A percentile compares a stretch with the other conserved stretches of the same genome.
Conservation (phyloP, 2,329 filamentous ascomycete genomes). For the Penicillium sp. region DNA sequence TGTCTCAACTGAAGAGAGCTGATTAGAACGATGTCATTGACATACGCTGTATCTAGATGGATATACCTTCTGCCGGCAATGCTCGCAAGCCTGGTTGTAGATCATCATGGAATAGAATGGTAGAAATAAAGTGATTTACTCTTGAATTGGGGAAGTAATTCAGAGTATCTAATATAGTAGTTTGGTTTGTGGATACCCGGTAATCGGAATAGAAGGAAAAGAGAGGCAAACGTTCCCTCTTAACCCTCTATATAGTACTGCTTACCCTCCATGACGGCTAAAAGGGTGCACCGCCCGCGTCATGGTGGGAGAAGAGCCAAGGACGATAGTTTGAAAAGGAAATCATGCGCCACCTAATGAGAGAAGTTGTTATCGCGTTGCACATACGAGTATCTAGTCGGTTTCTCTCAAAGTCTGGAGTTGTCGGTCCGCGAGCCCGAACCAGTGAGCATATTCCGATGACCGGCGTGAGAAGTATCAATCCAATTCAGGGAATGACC, state of each 20-base stretch:
- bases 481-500: background rate
- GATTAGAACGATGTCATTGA: background rate
- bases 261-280: background rate
- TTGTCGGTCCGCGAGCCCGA: background rate
- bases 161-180: no score
- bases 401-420: background rate
- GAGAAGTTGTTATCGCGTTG: background rate
- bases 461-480: background rate
- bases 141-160: no score
- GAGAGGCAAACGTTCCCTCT: background rate
- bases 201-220: no score
- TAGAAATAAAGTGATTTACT: background rate
- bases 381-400: background rate
- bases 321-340: background rate
- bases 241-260: background rate
- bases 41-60: background rate
- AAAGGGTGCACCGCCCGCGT: background rate
- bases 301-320: background rate
- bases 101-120: background rate
- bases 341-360: background rate
- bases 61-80: constrained; percentile 4
- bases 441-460: background rate
- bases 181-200: no score
- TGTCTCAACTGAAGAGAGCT: background rate
- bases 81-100: constrained; percentile 1